A percentile compares a stretch with the other conserved stretches of the same genome.
phyloP scores from a whole-genome alignment of 2,329 filamentous ascomycete species.

The Alternaria brassicicola region DNA sequence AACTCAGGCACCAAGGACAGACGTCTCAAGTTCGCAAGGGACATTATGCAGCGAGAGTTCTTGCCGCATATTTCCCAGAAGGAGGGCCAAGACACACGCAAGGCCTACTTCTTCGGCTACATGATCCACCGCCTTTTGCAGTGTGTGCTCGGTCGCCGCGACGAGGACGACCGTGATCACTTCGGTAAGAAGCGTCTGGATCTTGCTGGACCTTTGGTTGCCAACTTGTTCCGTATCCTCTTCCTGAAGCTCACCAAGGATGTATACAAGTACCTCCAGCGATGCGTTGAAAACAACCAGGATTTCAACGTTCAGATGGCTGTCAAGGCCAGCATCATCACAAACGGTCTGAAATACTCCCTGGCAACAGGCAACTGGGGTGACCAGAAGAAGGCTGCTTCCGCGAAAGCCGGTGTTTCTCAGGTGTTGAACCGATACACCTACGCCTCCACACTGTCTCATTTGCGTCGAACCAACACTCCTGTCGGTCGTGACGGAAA shows the following conservation, averaged over 20 bases:
- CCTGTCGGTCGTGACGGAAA: constrained; percentile 98
- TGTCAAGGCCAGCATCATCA: constrained; percentile 88
- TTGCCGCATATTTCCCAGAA: constrained; percentile 94
- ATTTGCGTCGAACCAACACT: constrained; percentile 96
- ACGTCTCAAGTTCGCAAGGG: constrained; percentile 88
- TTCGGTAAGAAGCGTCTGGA: constrained; percentile 99
- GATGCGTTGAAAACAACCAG: constrained; percentile 85
- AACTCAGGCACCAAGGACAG: constrained; percentile 79
- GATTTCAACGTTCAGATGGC: constrained; percentile 91
- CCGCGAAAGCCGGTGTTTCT: constrained; percentile 93
- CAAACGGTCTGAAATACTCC: constrained; percentile 94
- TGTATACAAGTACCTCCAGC: constrained; percentile 86
- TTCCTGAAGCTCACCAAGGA: constrained; percentile 92
- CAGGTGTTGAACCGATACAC: constrained; percentile 98
- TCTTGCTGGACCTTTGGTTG: constrained; percentile 89
- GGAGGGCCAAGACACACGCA: constrained; percentile 92
- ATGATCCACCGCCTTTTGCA: constrained; percentile 97
- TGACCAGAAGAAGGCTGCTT: constrained; percentile 97
- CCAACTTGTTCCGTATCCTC: constrained; percentile 93
- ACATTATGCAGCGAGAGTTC: constrained; percentile 96
- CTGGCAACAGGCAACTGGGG: constrained; percentile 98
- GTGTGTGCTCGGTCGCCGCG: constrained; percentile 87
- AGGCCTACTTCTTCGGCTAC: constrained; percentile 98
- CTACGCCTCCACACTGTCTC: constrained; percentile 93
- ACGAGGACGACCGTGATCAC: constrained; percentile 97